These are phyloP conservation scores for Clonostachys byssicola DNA, from an alignment of 2,329 filamentous ascomycete species.

Conservation along the genomic window DNA sequence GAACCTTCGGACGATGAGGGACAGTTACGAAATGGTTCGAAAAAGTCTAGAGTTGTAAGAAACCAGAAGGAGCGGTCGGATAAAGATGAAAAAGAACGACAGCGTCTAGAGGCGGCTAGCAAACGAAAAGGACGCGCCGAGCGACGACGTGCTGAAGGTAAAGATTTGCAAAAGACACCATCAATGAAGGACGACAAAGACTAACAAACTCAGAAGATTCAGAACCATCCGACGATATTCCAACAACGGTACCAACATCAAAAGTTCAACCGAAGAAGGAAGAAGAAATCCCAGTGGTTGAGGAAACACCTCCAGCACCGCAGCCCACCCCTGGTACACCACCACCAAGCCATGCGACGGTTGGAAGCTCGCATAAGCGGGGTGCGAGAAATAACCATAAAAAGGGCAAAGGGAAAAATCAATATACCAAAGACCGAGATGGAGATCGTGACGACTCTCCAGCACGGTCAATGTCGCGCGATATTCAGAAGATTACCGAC, in stretches of 20 bases:
- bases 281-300: conserved; percentile 18
- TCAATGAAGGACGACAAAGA: conserved; percentile 6
- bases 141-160: conserved; percentile 77
- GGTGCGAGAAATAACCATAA: conserved; percentile 57
- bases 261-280: conserved; percentile 14
- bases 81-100: conserved; percentile 70
- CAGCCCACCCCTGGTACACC: conserved; percentile 30
- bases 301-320: conserved; percentile 16
- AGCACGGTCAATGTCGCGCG: conserved; percentile 50
- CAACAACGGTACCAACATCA: conserved; percentile 32
- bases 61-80: conserved; percentile 60
- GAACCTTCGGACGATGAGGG: conserved; percentile 73
- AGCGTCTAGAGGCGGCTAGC: conserved; percentile 68
- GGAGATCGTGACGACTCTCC: conserved; percentile 52
- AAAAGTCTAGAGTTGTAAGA: conserved; percentile 58
- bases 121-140: conserved; percentile 81
- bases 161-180: conserved; percentile 8
- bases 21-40: conserved; percentile 44
- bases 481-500: conserved; percentile 29
- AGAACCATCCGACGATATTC: conserved; percentile 66
- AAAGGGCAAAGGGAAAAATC: conserved; percentile 71
- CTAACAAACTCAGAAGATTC: conserved; percentile 47
- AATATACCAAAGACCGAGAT: conserved; percentile 77
- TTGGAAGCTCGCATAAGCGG: conserved; percentile 51
- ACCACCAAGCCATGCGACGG: conserved; percentile 36